These are phyloP conservation scores for Lignosus rhinocerotis DNA, from an alignment of 1,284 basidiomycete genomes.

Conservation along the genomic window DNA sequence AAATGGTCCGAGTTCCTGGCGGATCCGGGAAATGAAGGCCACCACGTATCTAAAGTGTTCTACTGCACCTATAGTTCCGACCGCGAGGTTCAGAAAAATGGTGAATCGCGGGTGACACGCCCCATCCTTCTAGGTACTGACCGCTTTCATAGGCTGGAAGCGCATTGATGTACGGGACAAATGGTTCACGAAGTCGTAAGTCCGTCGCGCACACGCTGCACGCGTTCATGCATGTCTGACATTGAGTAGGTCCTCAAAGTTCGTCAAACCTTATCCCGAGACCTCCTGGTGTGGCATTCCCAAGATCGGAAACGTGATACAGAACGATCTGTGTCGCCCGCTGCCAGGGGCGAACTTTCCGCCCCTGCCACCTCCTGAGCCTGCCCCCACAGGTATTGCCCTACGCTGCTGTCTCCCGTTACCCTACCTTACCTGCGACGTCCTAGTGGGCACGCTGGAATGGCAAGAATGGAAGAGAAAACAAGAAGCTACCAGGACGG, in stretches of 20 bases:
- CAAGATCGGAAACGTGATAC: conserved; percentile 49
- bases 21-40: conserved; percentile 46
- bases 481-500: neutral
- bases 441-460: conserved; percentile 14
- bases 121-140: neutral
- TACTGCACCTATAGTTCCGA: conserved; percentile 51
- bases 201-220: neutral
- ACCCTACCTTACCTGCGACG: neutral
- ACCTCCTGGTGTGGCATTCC: conserved; percentile 56
- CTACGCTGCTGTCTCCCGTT: neutral
- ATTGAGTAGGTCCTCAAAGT: conserved; percentile 32
- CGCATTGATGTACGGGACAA: conserved; percentile 48
- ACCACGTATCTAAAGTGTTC: conserved; percentile 49
- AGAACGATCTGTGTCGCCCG: conserved; percentile 58
- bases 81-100: conserved; percentile 47
- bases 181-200: conserved; percentile 48
- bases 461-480: conserved; percentile 13
- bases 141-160: conserved; percentile 57
- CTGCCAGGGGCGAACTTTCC: conserved; percentile 41
- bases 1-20: conserved; percentile 58
- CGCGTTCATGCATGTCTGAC: neutral
- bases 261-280: conserved; percentile 53
- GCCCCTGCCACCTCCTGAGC: conserved; percentile 11
- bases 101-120: conserved; percentile 26
- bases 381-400: conserved; percentile 10